These are phyloP conservation scores for Fusarium udum DNA, from an alignment of 2,329 filamentous ascomycete species.

Conservation along the genomic window DNA sequence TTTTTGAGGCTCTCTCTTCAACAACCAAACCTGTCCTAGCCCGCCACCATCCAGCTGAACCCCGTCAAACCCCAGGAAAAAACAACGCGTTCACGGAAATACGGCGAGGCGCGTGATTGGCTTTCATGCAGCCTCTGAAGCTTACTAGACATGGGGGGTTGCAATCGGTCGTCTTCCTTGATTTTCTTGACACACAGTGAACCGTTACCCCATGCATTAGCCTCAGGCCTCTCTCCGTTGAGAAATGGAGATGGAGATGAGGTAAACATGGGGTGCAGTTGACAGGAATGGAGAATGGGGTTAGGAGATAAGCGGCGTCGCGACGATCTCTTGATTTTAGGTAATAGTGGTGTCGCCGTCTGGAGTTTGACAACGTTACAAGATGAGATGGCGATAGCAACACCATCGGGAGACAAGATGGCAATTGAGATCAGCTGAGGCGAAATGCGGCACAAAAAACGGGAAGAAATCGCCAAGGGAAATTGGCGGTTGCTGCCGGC, in stretches of 20 bases:
- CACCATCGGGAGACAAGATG: background rate
- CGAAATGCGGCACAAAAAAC: background rate
- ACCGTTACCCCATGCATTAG: slow-evolving; percentile 32
- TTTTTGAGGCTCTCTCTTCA: slow-evolving; percentile 6
- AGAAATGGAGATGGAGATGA: slow-evolving; percentile 6
- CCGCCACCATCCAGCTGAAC: slow-evolving; percentile 13
- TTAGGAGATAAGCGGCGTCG: slow-evolving; percentile 4
- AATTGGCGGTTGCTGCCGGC: slow-evolving; percentile 15
- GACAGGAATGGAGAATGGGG: slow-evolving; percentile 11
- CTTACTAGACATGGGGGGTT: background rate
- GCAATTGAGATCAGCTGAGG: background rate
- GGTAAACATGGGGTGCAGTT: slow-evolving; percentile 8
- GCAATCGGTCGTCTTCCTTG: background rate
- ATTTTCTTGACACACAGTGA: background rate
- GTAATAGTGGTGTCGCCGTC: background rate
- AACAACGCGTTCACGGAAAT: slow-evolving; percentile 2
- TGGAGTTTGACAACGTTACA: background rate
- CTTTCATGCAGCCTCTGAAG: background rate
- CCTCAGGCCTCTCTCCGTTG: background rate
- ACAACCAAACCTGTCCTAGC: background rate
- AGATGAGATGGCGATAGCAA: background rate
- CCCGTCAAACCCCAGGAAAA: background rate
- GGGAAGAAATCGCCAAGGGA: background rate
- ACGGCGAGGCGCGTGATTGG: slow-evolving; percentile 20
- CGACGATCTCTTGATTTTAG: background rate